Evolutionary conservation across 1,284 basidiomycete genomes (phyloP), one percentile per base, ranked within the genome.

Genomic region (Rhodotorula sp.): DNA sequence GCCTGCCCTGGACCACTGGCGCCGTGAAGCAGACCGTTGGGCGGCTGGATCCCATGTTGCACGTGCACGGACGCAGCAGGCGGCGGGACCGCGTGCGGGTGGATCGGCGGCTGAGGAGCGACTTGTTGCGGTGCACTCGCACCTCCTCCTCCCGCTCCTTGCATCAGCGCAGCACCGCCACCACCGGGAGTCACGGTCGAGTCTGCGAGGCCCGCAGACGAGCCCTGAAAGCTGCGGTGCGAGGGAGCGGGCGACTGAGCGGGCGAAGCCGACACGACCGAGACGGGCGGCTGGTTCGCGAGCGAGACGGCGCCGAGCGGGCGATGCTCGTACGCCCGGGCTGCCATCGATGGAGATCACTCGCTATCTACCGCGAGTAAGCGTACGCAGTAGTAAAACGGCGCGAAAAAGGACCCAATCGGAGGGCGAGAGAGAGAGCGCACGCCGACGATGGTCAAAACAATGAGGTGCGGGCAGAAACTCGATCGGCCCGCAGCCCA

Each of bases 251-350:
- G 49, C 49, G 49, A 51, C 49, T 22, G 49, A 51, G 24, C 49
- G 37, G 37, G 18, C n/a, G 56, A 33, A 7, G 49, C 49, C 3
- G n/a, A 10, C 37, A 22, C 29, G 29, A 20, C 64, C 24, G 62
- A 42, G 56, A n/a, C 54, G 48, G 42, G 45, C 12, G 62, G 24
- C 45, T 8, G 59, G 59, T 17, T 26, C 3, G 60, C 30, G 60
- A 62, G 64, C 24, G 64, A 58, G n/a, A 53, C 64, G 44, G 64
- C 54, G 46, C 66, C 69, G 30, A 71, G 63, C 12, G 70, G 67
- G 14, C 70, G 66, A 57, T 71, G 70, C 37, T 68, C 66, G 66
- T 71, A 71, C 33, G 57, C 62, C 46, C 46, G 60, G 33, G 60
- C 42, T 6, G 53, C 17, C 53, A 29, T 24, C 48, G 54, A 33